Evolutionary conservation across 2,329 filamentous ascomycete genomes (phyloP).

Genomic region (Aspergillus eucalypticola): DNA sequence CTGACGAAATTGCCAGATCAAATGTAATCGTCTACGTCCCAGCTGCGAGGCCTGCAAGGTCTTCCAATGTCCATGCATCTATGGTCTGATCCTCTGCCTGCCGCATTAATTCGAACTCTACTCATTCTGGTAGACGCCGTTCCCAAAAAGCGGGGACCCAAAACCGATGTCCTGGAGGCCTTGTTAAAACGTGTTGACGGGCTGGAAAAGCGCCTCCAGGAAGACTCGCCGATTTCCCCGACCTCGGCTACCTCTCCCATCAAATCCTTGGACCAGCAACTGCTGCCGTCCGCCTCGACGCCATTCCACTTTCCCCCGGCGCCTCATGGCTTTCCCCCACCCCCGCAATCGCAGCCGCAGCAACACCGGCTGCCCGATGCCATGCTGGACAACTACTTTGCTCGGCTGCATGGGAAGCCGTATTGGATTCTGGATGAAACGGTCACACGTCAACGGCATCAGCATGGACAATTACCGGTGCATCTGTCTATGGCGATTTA

Average conservation of each 20-base stretch:
- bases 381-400: conserved; percentile 77
- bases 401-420: conserved; percentile 76
- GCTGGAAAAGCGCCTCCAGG: conserved; percentile 75
- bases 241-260: conserved; percentile 50
- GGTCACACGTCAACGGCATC: conserved; percentile 69
- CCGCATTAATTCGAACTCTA: not conserved
- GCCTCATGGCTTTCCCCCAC: conserved; percentile 28
- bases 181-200: conserved; percentile 82
- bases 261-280: conserved; percentile 17
- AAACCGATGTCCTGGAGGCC: conserved; percentile 85
- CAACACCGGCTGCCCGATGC: conserved; percentile 56
- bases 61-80: conserved; percentile 84
- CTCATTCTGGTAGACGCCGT: conserved; percentile 63
- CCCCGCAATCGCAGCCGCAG: conserved; percentile 39
- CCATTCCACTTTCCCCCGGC: not conserved
- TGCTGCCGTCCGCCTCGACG: conserved; percentile 16
- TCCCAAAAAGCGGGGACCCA: conserved; percentile 85
- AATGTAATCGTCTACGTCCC: conserved; percentile 82
- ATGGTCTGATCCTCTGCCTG: conserved; percentile 58
- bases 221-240: conserved; percentile 51
- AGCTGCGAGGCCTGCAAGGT: conserved; percentile 87
- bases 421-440: conserved; percentile 80
- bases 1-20: conserved; percentile 62
- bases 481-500: conserved; percentile 55
- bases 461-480: conserved; percentile 63